Evolutionary conservation across 1,284 basidiomycete species (phyloP).

Genomic region (Puccinia coronata): DNA sequence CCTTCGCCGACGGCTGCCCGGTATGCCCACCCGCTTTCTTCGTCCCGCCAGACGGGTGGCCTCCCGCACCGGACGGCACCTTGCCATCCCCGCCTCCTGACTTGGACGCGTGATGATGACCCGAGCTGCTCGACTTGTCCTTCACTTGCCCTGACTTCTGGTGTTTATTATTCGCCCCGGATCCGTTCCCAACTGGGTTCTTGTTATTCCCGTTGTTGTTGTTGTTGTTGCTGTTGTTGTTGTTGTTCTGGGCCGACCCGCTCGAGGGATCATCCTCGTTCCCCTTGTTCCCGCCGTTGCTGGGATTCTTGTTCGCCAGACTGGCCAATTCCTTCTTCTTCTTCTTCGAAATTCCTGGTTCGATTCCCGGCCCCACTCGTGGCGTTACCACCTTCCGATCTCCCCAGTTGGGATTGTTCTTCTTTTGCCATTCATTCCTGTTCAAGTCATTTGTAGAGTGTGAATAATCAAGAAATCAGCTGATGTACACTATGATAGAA

Average conservation of each 20-base stretch:
- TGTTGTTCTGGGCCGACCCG: too few relatives aligned
- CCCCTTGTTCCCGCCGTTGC: neutral
- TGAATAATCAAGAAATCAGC: neutral
- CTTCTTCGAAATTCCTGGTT: slow-evolving; percentile 43
- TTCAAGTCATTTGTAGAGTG: neutral
- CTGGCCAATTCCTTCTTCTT: slow-evolving; percentile 37
- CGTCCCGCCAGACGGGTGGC: neutral
- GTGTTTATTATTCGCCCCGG: neutral
- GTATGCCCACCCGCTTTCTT: neutral
- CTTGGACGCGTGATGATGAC: slow-evolving; percentile 7
- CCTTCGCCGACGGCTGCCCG: neutral
- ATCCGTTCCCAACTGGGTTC: slow-evolving; percentile 11
- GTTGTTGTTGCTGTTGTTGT: too few relatives aligned
- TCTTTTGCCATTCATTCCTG: slow-evolving; percentile 81
- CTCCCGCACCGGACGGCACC: neutral
- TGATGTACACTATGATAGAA: neutral
- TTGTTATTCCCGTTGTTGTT: neutral
- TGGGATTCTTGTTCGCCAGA: neutral
- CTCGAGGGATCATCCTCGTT: neutral
- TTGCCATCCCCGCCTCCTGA: neutral
- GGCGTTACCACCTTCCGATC: slow-evolving; percentile 45
- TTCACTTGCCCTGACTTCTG: slow-evolving; percentile 5
- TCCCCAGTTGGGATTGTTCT: slow-evolving; percentile 77
- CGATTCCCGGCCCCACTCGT: slow-evolving; percentile 38
- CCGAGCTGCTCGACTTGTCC: neutral